phyloP scores from a whole-genome alignment of 2,329 filamentous ascomycete species.

The Fusarium sp. region DNA sequence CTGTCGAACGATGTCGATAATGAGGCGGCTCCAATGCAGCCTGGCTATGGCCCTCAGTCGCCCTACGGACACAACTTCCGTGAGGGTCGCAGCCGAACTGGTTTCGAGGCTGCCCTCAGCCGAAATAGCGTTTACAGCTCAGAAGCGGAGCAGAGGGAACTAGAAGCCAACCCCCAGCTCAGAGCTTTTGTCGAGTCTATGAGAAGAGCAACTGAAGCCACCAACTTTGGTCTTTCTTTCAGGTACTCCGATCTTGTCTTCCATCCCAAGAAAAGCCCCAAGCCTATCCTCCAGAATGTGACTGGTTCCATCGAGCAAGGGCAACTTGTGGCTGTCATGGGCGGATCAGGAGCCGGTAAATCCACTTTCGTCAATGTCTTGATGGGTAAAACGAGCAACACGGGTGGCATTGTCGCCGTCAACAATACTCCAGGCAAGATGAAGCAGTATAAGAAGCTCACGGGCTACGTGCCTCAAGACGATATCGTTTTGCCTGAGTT shows the following conservation, averaged over 20 bases:
- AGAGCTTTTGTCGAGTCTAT: slow-evolving; percentile 64
- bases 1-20: slow-evolving; percentile 49
- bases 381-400: slow-evolving; percentile 68
- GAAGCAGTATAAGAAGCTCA: slow-evolving; percentile 67
- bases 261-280: slow-evolving; percentile 57
- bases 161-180: slow-evolving; percentile 51
- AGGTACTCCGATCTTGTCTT: slow-evolving; percentile 62
- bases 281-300: slow-evolving; percentile 63
- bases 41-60: slow-evolving; percentile 42
- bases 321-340: slow-evolving; percentile 69
- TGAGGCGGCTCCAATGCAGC: slow-evolving; percentile 51
- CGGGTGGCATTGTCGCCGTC: slow-evolving; percentile 62
- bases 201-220: slow-evolving; percentile 61
- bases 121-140: slow-evolving; percentile 47
- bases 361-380: slow-evolving; percentile 69
- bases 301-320: slow-evolving; percentile 66
- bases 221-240: slow-evolving; percentile 64
- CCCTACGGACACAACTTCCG: slow-evolving; percentile 28
- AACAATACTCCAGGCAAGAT: slow-evolving; percentile 62
- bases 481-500: slow-evolving; percentile 69
- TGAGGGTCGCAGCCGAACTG: slow-evolving; percentile 41
- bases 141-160: slow-evolving; percentile 26
- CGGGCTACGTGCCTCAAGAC: slow-evolving; percentile 71
- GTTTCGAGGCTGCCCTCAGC: slow-evolving; percentile 53
- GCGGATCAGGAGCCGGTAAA: slow-evolving; percentile 69